phyloP scores from a whole-genome alignment of 352 stramenopile genomes.

The Phytophthora palmivora region DNA sequence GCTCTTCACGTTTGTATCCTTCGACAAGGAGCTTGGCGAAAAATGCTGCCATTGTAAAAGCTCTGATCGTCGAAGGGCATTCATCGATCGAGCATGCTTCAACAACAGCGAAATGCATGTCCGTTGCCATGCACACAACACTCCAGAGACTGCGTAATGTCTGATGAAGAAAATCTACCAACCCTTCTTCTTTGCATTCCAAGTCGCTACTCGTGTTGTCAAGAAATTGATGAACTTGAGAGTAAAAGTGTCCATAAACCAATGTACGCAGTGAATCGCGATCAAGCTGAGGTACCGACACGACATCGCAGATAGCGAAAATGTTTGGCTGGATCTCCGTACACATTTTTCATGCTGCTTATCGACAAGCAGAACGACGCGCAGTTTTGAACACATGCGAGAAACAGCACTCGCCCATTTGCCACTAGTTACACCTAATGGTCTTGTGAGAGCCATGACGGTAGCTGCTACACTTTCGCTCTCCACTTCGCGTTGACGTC shows the following conservation, averaged over 20 bases:
- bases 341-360: constrained; percentile 22
- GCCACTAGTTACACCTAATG: constrained; percentile 69
- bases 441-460: constrained; percentile 80
- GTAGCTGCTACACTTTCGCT: constrained; percentile 74
- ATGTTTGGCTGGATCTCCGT: constrained; percentile 28
- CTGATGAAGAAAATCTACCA: constrained; percentile 40
- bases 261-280: constrained; percentile 37
- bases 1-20: constrained; percentile 24
- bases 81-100: not conserved
- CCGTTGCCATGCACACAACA: constrained; percentile 36
- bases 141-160: constrained; percentile 52
- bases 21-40: constrained; percentile 37
- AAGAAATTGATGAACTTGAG: constrained; percentile 39
- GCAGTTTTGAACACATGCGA: constrained; percentile 55
- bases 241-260: constrained; percentile 57
- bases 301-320: constrained; percentile 40
- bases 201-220: constrained; percentile 1
- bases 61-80: constrained; percentile 4
- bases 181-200: constrained; percentile 5
- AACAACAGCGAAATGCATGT: constrained; percentile 39
- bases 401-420: constrained; percentile 76
- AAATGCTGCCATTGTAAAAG: constrained; percentile 26
- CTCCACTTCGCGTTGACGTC: constrained; percentile 66
- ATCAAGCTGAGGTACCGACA: constrained; percentile 37
- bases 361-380: constrained; percentile 57